Base-by-base conservation (phyloP, 163 green algal species). In the Prototheca wickerhamii region DNA sequence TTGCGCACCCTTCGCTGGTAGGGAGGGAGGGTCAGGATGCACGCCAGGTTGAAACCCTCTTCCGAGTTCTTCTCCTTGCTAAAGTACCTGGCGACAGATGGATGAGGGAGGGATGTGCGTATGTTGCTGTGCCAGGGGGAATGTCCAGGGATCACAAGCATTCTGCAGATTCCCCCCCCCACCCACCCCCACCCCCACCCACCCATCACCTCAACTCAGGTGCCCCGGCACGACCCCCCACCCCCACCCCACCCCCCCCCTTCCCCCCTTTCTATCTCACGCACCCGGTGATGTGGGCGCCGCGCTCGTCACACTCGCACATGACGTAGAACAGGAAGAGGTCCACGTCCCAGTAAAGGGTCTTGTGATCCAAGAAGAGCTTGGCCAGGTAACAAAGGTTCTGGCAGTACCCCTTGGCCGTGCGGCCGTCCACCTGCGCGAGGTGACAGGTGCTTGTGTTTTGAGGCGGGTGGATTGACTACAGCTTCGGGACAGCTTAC, bases 341-440 rank as follows among this genome's bases (percentile, higher is more conserved):
- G 82, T 99, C 91, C 12, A 98, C 91, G 67, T 98, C 93, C 70
- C 96, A 98, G 84, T 96, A 98, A 15, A 97, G 85, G 51, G 90
- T 97, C 83, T 98, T 98, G 86, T 98, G 92, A 79, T 99, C 93
- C 75, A 99, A 77, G 76, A 99, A 99, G 57, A 99, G 87, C 80
- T 99, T 99, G 61, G 93, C 90, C 72, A 99, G 80, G 74, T 93
- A 97, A 82, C 90, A 97, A 82, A 99, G 79, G 75, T 98, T 96
- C 82, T 98, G 93, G 83, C 91, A 97, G 82, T 92, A 99, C 8
- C 82, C 82, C 75, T 95, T 95, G 65, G 87, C 82, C 70, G 89
- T 89, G 56, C 82, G 80, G 21, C 88, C 88, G 60, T 95, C 88
- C 52, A 95, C 75, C 84, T 91, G 73, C 21, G n/a, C 8, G 32